Evolutionary conservation across 192 early-diverging fungal genomes (phyloP).

Genomic region (Coemansia sp.): DNA sequence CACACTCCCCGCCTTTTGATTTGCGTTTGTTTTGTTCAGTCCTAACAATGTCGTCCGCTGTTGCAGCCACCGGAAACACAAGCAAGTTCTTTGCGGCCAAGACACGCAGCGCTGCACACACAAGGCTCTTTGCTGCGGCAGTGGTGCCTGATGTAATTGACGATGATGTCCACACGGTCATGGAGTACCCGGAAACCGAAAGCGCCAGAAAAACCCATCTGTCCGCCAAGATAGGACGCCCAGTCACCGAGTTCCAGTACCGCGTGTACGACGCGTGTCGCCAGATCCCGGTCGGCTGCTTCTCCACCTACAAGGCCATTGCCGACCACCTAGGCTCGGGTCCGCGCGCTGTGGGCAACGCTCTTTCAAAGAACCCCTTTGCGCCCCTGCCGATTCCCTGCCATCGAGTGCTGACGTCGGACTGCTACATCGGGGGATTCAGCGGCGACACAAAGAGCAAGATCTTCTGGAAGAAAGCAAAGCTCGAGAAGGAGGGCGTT

Average conservation of each 20-base stretch:
- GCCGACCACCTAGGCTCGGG: conserved; percentile 62
- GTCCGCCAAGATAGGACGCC: conserved; percentile 60
- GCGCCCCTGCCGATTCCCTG: conserved; percentile 70
- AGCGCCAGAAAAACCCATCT: conserved; percentile 52
- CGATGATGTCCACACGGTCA: conserved; percentile 51
- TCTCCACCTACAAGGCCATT: conserved; percentile 69
- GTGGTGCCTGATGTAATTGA: conserved; percentile 43
- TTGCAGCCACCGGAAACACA: conserved; percentile 10
- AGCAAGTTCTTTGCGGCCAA: conserved; percentile 26
- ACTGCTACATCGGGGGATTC: conserved; percentile 70
- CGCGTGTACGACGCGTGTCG: conserved; percentile 68
- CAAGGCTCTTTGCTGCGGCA: conserved; percentile 30
- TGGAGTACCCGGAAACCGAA: conserved; percentile 53
- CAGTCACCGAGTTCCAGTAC: conserved; percentile 71
- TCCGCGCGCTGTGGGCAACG: conserved; percentile 68
- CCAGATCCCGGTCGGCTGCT: conserved; percentile 64
- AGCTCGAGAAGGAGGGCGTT: conserved; percentile 65
- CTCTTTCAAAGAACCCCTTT: conserved; percentile 68
- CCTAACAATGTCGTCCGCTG: conserved; percentile 6
- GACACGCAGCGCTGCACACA: conserved; percentile 32
- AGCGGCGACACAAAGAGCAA: conserved; percentile 62
- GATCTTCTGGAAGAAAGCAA: conserved; percentile 66
- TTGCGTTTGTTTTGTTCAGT: neutral
- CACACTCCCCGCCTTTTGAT: neutral
- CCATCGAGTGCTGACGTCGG: conserved; percentile 65